These are phyloP conservation scores for Nitzschia inconspicua DNA, from an alignment of 108 stramenopile genomes.

Conservation along the genomic window DNA sequence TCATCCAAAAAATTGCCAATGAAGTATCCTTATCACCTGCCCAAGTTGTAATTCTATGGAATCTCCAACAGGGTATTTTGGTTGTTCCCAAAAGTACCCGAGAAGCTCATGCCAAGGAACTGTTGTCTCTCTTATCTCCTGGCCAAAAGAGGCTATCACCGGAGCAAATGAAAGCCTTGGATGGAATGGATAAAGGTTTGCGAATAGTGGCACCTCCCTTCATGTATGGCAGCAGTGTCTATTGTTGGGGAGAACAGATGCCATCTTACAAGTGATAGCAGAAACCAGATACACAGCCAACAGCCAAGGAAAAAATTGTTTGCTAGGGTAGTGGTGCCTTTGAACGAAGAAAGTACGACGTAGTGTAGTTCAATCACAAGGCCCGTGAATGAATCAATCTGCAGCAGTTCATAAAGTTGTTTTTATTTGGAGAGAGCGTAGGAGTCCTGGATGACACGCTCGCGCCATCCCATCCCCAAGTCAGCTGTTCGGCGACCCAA, in stretches of 20 bases:
- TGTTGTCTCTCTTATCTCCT: slow-evolving; percentile 3
- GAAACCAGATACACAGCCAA: no score
- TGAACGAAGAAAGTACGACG: no score
- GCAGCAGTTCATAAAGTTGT: no score
- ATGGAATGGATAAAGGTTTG: slow-evolving; percentile 27
- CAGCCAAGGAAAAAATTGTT: no score
- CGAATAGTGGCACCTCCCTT: slow-evolving; percentile 79
- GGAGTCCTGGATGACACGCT: no score
- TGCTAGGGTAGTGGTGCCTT: no score
- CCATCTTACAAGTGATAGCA: neutral
- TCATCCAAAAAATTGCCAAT: slow-evolving; percentile 16
- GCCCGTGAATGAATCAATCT: no score
- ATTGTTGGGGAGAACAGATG: slow-evolving; percentile 45
- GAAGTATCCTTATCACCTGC: slow-evolving; percentile 46
- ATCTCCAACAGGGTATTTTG: slow-evolving; percentile 64
- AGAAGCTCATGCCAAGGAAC: slow-evolving; percentile 37
- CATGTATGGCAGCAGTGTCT: slow-evolving; percentile 52
- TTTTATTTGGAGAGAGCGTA: no score
- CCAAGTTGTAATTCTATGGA: slow-evolving; percentile 66
- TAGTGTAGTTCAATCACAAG: no score
- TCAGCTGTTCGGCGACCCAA: no score
- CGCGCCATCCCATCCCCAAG: no score
- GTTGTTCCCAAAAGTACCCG: slow-evolving; percentile 55
- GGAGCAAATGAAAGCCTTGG: slow-evolving; percentile 52
- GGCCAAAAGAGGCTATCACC: slow-evolving; percentile 22